Evolutionary conservation across 352 stramenopile species (phyloP).

Genomic region (Globisporangium acanthophoron): DNA sequence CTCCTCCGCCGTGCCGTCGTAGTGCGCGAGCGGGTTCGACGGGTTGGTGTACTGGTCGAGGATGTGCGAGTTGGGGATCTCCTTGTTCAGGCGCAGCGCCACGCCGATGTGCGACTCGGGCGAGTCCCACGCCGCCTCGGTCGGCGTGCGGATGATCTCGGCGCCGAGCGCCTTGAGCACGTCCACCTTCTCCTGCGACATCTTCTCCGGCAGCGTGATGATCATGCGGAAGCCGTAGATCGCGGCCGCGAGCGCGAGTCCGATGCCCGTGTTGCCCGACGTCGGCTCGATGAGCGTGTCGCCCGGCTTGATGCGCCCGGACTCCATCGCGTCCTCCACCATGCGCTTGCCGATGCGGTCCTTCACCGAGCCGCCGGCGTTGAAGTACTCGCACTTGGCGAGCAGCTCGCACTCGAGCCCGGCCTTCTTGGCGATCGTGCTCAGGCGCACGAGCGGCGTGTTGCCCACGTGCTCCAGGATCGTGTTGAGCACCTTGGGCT

Average conservation of each 20-base stretch:
- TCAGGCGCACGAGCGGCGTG: constrained; percentile 92
- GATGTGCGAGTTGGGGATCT: constrained; percentile 93
- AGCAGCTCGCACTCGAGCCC: constrained; percentile 88
- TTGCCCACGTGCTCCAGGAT: constrained; percentile 94
- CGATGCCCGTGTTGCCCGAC: constrained; percentile 97
- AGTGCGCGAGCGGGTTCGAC: constrained; percentile 93
- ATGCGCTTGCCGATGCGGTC: constrained; percentile 88
- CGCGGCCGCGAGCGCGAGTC: constrained; percentile 93
- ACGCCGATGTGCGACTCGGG: constrained; percentile 93
- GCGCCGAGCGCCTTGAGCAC: constrained; percentile 93
- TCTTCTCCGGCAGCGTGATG: constrained; percentile 91
- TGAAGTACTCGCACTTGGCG: constrained; percentile 97
- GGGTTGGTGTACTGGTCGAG: constrained; percentile 96
- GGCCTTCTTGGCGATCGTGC: constrained; percentile 81
- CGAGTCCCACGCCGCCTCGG: constrained; percentile 93
- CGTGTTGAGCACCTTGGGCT: constrained; percentile 89
- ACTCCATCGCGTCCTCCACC: constrained; percentile 90
- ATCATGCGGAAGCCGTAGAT: constrained; percentile 95
- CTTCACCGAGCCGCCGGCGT: constrained; percentile 89
- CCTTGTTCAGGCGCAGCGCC: constrained; percentile 84
- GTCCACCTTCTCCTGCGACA: constrained; percentile 95
- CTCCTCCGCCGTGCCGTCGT: constrained; percentile 93
- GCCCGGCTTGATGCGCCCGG: constrained; percentile 90
- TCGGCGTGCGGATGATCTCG: constrained; percentile 95
- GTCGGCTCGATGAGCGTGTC: constrained; percentile 97